phyloP scores from a whole-genome alignment of 805 yeast genomes.

The Cyberlindnera galapagoensis region DNA sequence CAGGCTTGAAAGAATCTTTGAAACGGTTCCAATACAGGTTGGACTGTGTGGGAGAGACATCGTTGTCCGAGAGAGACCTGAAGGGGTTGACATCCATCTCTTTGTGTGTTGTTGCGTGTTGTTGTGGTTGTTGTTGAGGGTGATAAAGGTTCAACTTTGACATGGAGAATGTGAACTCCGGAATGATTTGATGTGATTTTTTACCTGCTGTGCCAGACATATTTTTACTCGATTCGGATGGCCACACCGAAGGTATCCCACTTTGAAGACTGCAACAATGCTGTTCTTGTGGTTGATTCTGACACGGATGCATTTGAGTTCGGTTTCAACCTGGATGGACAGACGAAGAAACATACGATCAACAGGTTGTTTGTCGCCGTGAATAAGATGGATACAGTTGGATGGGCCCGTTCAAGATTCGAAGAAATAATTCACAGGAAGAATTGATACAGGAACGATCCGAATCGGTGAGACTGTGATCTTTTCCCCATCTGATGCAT shows the following conservation, averaged over 20 bases:
- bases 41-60: no score
- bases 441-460: slow-evolving; percentile 89
- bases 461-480: slow-evolving; percentile 88
- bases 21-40: slow-evolving; percentile 10
- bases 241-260: no score
- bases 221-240: no score
- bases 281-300: slow-evolving; percentile 84
- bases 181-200: no score
- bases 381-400: slow-evolving; percentile 93
- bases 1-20: slow-evolving; percentile 13
- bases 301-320: slow-evolving; percentile 95
- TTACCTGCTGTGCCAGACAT: no score
- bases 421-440: slow-evolving; percentile 87
- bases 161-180: no score
- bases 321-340: slow-evolving; percentile 92
- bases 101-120: no score
- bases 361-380: slow-evolving; percentile 81
- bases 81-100: no score
- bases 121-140: no score
- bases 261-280: no score
- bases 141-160: no score
- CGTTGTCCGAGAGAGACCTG: no score
- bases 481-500: slow-evolving; percentile 87
- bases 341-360: slow-evolving; percentile 92
- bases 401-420: slow-evolving; percentile 79